Conservation (phyloP, 2,329 filamentous ascomycete genomes). For the Fusarium sp. region DNA sequence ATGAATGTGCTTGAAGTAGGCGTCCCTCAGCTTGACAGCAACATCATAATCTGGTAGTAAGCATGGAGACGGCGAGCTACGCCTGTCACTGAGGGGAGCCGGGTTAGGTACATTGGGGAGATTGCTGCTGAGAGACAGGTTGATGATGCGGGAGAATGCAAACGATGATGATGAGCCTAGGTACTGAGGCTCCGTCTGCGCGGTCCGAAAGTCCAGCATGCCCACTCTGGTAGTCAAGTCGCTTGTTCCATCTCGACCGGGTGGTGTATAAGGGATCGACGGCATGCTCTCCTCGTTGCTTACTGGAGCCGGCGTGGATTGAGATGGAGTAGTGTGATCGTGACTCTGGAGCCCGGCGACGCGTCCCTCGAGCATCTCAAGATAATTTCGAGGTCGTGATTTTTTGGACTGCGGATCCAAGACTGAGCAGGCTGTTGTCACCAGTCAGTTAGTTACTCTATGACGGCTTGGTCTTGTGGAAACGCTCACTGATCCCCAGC, state of each 20-base stretch:
- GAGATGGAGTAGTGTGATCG: neutral
- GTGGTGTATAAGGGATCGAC: neutral
- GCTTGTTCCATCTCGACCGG: neutral
- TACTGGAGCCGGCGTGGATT: neutral
- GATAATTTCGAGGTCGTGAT: neutral
- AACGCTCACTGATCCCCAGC: neutral
- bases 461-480: accelerated
- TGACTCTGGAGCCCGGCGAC: neutral
- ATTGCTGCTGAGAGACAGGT: neutral
- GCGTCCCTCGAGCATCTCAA: neutral
- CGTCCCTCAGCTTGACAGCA: neutral
- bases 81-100: neutral
- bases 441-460: neutral
- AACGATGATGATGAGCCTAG: neutral
- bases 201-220: neutral
- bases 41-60: neutral
- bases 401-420: neutral
- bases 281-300: neutral
- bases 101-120: neutral
- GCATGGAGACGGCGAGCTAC: neutral
- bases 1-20: neutral
- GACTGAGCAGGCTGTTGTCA: neutral
- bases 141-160: neutral
- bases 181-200: neutral
- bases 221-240: neutral